Base-by-base conservation (phyloP, 208 protist species). In the Acanthamoeba sp. region DNA sequence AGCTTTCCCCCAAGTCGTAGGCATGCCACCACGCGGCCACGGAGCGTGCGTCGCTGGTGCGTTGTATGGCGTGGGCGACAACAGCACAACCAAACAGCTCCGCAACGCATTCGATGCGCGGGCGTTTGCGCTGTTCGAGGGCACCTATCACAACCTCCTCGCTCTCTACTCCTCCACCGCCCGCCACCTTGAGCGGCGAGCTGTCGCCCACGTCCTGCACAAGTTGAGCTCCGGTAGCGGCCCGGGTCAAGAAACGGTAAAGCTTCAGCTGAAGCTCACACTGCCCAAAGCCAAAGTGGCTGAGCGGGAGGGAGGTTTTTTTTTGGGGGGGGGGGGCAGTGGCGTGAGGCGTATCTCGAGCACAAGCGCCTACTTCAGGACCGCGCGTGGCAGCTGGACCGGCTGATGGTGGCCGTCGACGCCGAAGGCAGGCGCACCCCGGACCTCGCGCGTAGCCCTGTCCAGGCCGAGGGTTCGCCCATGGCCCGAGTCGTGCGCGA, bases 121-220 rank as follows among this genome's bases (percentile, higher is more conserved):
- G 16, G 78, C 78, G 27, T 87, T 59, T 59, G 78, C 78, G n/a
- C 38, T 2, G 85, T 91, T 73, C 34, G 85, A 45, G 57, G 85
- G 85, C 57, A 91, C 85, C 55, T 91, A 91, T 36, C 85, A 91
- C 85, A 91, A 91, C 57, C 50, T 91, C 57, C 55, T 91, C 36
- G 85, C 85, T 3, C 34, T 91, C 38, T 50, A 91, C 59, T 73
- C 55, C 0, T 64, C 85, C 1, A 5, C 36, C 10, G 27, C 32
- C 24, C 55, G 85, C 34, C 20, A 34, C 38, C 42, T 32, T 0
- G 36, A 64, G 5, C 85, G 85, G 34, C 29, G 20, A 14, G 38
- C 38, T 22, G 85, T 6, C 7, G 57, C 57, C 24, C 85, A 71
- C 12, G 22, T 90, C 20, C n/a, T n/a, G n/a, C n/a, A n/a, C n/a